Base-by-base conservation (phyloP, 2,329 filamentous ascomycete species). In the Colletotrichum tanaceti region DNA sequence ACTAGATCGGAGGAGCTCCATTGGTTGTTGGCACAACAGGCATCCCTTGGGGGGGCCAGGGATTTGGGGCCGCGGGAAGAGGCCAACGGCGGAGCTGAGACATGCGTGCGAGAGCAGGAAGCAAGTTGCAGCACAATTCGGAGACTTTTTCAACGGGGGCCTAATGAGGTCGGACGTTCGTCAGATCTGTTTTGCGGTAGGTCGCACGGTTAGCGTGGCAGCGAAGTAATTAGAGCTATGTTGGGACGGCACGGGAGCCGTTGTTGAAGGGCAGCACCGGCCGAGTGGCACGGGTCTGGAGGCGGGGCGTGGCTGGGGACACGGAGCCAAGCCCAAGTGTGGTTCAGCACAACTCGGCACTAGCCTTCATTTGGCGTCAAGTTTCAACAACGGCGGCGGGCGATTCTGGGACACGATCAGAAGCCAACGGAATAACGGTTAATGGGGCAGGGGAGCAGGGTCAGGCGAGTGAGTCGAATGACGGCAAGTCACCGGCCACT, bases 251-350 rank as follows among this genome's bases (percentile, higher is more conserved):
- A 39, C 52, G 35, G 32, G 59, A 61, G 53, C 24, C 39, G n/a
- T n/a, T n/a, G 60, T 58, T 57, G 55, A 59, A 32, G 43, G 38
- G 54, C 39, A 55, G 35, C 54, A 43, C 49, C 62, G 65, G 65
- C 62, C 49, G 50, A 50, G 62, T 55, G 57, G 2, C 7, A 35
- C 38, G 35, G 49, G 65, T 68, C 52, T 60, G 62, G 65, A 60
- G 57, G 35, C 50, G 43, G 50, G 50, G 24, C 55, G 55, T 65
- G 65, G 65, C 65, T 68, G 65, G 50, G 65, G 49, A 57, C 28
- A 32, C 20, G 49, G 35, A 32, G 44, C 64, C 46, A 63, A 52
- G 65, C 28, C 43, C 60, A 55, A 46, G 41, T 57, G 65, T 65
- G 62, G 65, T 55, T 60, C 55, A 55, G 55, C 62, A 57, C 22